Conservation (phyloP, 192 early-diverging fungal species). For the Irineochytrium annulatum region DNA sequence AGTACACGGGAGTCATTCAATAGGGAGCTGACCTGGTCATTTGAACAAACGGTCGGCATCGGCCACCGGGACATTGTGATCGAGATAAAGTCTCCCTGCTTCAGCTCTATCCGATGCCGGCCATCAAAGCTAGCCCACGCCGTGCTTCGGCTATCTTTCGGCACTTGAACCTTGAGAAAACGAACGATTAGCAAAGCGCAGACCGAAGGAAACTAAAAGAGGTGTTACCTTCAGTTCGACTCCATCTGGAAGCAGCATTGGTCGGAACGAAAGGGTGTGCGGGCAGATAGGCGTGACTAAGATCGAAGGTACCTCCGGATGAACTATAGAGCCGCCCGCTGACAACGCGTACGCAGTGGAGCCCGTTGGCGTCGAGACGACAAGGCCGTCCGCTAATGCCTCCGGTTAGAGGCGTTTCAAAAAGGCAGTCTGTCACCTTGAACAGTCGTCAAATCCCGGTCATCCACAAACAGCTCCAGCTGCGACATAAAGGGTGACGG, state of each 20-base stretch:
- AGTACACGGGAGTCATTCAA: not conserved
- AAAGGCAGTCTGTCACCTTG: constrained; percentile 79
- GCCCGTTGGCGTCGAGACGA: too few species aligned
- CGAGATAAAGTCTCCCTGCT: constrained; percentile 85
- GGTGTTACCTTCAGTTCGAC: too few species aligned
- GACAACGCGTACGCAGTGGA: constrained; percentile 69
- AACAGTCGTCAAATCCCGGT: constrained; percentile 87
- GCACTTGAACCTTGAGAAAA: constrained; percentile 84
- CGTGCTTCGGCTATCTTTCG: constrained; percentile 72
- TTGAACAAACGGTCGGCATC: constrained; percentile 81
- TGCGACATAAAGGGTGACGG: constrained; percentile 86
- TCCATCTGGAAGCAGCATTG: constrained; percentile 90
- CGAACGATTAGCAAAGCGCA: too few species aligned
- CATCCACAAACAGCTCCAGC: constrained; percentile 80
- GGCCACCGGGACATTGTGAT: constrained; percentile 84
- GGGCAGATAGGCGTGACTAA: constrained; percentile 61
- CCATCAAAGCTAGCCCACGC: constrained; percentile 93
- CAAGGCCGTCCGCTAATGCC: constrained; percentile 63
- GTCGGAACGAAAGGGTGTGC: constrained; percentile 72
- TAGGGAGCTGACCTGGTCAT: constrained; percentile 48
- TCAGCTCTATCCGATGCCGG: constrained; percentile 80
- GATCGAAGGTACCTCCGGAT: constrained; percentile 91
- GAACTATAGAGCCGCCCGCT: constrained; percentile 93
- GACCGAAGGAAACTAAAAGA: too few species aligned
- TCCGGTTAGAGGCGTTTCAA: too few species aligned